These are phyloP conservation scores for Dendrostoma leiphaemia DNA, from an alignment of 2,329 filamentous ascomycete genomes.

Conservation along the genomic window DNA sequence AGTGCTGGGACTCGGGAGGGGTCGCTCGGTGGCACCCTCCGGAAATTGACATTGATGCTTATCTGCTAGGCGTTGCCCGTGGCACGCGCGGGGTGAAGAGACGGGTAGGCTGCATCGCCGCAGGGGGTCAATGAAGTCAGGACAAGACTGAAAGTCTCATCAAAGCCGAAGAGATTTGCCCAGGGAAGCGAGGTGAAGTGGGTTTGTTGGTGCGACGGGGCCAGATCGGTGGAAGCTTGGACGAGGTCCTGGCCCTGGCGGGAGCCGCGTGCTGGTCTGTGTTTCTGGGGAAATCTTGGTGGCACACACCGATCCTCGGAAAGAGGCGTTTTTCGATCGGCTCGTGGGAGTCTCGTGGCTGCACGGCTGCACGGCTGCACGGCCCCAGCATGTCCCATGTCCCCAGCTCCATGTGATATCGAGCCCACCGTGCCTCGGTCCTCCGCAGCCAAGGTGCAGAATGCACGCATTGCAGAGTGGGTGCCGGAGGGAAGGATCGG, in stretches of 20 bases:
- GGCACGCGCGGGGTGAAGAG: no score
- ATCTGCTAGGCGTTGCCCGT: background rate
- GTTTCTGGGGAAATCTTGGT: conserved; percentile 4
- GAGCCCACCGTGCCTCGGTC: no score
- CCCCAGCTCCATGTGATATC: no score
- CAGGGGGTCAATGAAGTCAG: background rate
- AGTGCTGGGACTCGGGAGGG: background rate
- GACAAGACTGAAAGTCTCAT: background rate
- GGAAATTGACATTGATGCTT: conserved; percentile 13
- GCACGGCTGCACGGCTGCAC: background rate
- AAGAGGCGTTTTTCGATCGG: background rate
- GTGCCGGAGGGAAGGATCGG: background rate
- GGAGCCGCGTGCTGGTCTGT: conserved; percentile 5
- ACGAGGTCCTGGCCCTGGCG: no score
- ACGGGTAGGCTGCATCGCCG: no score
- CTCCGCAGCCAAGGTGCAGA: background rate
- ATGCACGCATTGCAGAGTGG: background rate
- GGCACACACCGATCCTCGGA: background rate
- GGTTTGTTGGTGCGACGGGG: background rate
- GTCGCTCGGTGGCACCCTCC: conserved; percentile 14
- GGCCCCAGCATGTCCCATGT: background rate
- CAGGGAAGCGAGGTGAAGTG: background rate
- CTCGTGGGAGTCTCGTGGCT: background rate
- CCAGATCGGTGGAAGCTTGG: background rate
- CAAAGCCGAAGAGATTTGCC: background rate